Evolutionary conservation across 768 basidiomycete species (phyloP).

Genomic region (Termitomyces sp.): DNA sequence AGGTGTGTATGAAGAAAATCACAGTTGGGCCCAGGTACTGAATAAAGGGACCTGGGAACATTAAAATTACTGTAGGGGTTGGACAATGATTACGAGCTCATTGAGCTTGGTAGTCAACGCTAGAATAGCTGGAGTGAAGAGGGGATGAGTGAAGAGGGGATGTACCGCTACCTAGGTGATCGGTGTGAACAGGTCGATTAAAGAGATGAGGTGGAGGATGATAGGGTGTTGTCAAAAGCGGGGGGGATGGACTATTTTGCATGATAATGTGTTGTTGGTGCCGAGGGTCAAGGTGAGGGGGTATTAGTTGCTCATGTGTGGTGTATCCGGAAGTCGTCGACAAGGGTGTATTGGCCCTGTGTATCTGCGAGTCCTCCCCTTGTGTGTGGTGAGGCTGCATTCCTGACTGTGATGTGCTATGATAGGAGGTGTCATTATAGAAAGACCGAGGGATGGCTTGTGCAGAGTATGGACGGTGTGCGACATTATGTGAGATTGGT

Average conservation of each 20-base stretch:
- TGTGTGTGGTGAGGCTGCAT: conserved; percentile 14
- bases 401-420: background rate
- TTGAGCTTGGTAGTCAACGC: background rate
- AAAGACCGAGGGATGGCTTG: conserved; percentile 21
- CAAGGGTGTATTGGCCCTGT: conserved; percentile 7
- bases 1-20: background rate
- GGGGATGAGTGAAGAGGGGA: conserved; percentile 14
- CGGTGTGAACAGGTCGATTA: background rate
- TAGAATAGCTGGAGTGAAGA: conserved; percentile 13
- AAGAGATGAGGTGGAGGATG: conserved; percentile 17
- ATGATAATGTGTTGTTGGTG: conserved; percentile 11
- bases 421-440: conserved; percentile 13
- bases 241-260: conserved; percentile 17
- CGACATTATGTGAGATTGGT: conserved; percentile 19
- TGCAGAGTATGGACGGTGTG: conserved; percentile 21
- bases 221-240: conserved; percentile 23
- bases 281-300: background rate
- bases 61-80: conserved; percentile 3
- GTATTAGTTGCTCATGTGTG: background rate
- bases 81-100: background rate
- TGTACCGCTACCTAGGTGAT: conserved; percentile 3
- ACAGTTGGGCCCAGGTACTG: background rate
- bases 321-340: conserved; percentile 2
- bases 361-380: conserved; percentile 8
- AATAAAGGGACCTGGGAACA: background rate